phyloP scores from a whole-genome alignment of 2,329 filamentous ascomycete species.

The Penicillium frequentans region DNA sequence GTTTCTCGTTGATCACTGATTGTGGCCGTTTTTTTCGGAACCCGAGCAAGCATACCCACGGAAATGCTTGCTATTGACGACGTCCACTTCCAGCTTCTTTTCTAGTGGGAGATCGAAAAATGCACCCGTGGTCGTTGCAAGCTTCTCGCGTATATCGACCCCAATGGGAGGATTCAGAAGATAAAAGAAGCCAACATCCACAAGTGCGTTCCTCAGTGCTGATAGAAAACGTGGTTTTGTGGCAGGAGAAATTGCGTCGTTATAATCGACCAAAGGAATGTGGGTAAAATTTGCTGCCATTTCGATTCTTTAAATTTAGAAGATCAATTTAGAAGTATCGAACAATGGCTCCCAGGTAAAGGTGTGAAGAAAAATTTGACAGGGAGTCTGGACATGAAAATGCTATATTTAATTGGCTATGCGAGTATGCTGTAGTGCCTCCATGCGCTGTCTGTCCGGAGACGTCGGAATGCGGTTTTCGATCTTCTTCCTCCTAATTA shows the following conservation, averaged over 20 bases:
- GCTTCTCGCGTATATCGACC: constrained; percentile 10
- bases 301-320: neutral
- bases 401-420: neutral
- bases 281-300: neutral
- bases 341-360: neutral
- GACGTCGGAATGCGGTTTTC: neutral
- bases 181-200: constrained; percentile 24
- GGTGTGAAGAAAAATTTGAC: neutral
- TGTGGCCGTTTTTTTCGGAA: too few relatives aligned
- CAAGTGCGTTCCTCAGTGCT: constrained; percentile 10
- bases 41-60: too few relatives aligned
- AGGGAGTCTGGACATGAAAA: neutral
- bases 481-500: neutral
- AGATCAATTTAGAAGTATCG: neutral
- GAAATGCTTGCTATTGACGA: too few relatives aligned
- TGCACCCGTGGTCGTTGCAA: too few relatives aligned
- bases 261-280: neutral
- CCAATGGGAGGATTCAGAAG: constrained; percentile 15
- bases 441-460: too few relatives aligned
- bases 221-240: neutral
- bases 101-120: too few relatives aligned
- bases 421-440: neutral
- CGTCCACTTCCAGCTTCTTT: too few relatives aligned
- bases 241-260: neutral
- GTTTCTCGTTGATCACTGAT: too few relatives aligned